Percentiles rank a stretch among this genome's conserved stretches.
These are phyloP conservation scores for Podaxis carcinomalis DNA, from an alignment of 768 basidiomycete genomes.

Conservation along the genomic window DNA sequence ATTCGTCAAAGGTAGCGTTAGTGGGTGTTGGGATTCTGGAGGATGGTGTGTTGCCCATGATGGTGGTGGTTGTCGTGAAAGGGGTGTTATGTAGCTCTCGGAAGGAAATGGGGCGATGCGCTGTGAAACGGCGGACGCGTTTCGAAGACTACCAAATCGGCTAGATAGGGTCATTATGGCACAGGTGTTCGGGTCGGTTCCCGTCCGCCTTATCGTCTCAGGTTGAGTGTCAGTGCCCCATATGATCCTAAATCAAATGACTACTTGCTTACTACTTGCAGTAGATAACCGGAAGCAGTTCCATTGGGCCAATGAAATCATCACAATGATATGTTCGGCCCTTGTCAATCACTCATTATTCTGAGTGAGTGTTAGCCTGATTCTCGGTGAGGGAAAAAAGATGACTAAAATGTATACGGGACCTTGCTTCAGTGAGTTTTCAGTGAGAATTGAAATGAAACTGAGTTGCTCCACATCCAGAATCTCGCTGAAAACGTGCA, in stretches of 20 bases:
- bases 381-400: too few relatives aligned
- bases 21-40: constrained; percentile 23
- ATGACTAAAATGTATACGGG: too few relatives aligned
- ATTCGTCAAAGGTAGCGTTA: constrained; percentile 26
- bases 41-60: constrained; percentile 30
- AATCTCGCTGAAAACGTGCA: too few relatives aligned
- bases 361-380: too few relatives aligned
- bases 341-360: too few relatives aligned
- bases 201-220: background rate
- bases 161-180: constrained; percentile 3
- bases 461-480: too few relatives aligned
- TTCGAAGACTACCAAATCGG: background rate
- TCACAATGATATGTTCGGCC: too few relatives aligned
- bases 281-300: background rate
- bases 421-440: too few relatives aligned
- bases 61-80: constrained; percentile 7
- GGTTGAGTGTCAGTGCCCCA: background rate
- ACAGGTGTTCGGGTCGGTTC: background rate
- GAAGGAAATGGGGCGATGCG: background rate
- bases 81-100: background rate
- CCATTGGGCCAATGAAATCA: too few relatives aligned
- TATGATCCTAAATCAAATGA: background rate
- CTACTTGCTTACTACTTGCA: background rate
- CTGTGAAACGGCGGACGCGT: background rate
- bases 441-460: too few relatives aligned